Percentiles rank a stretch among this genome's conserved stretches.
These are phyloP conservation scores for Colletotrichum liaoningense DNA, from an alignment of 2,329 filamentous ascomycete genomes.

Conservation along the genomic window DNA sequence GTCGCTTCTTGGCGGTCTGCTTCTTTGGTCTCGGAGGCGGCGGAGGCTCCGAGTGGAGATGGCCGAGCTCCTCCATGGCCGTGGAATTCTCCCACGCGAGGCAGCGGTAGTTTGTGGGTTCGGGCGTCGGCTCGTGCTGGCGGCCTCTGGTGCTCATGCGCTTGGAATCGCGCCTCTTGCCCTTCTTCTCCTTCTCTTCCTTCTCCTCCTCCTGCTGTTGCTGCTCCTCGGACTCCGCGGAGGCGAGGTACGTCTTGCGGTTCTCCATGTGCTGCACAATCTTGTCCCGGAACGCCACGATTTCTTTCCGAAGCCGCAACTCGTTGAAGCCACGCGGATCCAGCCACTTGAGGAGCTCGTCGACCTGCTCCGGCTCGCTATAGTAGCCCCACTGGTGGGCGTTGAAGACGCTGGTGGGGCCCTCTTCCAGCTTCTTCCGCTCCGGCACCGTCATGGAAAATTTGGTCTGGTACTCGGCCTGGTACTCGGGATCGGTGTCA, in stretches of 20 bases:
- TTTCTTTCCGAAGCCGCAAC: conserved; percentile 86
- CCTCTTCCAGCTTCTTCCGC: conserved; percentile 88
- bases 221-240: conserved; percentile 47
- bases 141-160: conserved; percentile 58
- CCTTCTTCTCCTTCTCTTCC: conserved; percentile 49
- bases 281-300: conserved; percentile 79
- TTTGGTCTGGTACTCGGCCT: conserved; percentile 79
- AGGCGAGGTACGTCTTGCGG: conserved; percentile 77
- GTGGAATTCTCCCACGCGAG: conserved; percentile 67
- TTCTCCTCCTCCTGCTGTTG: conserved; percentile 43
- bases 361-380: conserved; percentile 81
- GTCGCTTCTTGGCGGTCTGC: conserved; percentile 60
- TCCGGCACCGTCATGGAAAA: conserved; percentile 88
- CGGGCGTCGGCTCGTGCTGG: conserved; percentile 58
- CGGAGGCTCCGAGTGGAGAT: conserved; percentile 67
- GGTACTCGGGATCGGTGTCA: conserved; percentile 76
- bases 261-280: conserved; percentile 85
- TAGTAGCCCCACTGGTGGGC: conserved; percentile 93
- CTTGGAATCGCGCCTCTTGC: conserved; percentile 40
- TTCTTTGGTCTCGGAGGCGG: conserved; percentile 63
- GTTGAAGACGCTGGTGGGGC: conserved; percentile 78
- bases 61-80: conserved; percentile 67
- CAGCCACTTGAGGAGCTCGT: conserved; percentile 86
- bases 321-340: conserved; percentile 90
- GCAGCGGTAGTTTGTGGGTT: conserved; percentile 61